Base-by-base conservation (phyloP, 139 green algal genomes). In the Spirogloea muscicola region DNA sequence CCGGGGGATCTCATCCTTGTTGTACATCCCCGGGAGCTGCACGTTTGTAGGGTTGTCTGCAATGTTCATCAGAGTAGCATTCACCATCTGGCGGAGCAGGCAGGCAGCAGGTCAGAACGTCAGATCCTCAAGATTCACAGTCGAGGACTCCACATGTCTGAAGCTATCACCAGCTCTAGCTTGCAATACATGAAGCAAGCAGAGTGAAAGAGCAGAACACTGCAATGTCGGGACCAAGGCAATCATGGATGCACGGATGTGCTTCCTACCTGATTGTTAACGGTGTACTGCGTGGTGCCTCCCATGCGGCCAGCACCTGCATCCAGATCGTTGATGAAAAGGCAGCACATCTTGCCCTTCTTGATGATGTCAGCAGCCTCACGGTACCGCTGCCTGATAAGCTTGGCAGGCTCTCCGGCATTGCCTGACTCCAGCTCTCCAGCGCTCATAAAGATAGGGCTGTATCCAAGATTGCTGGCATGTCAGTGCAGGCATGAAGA, bases 311-410 rank as follows among this genome's bases (percentile, higher is more conserved):
- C 94, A 13, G 88, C 89, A 76, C 93, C 93, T 33, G 94, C 94
- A 66, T 98, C 94, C 58, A 98, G 85, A 75, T 98, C 94, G 88
- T 98, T 98, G 86, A 98, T 98, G 91, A 98, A 97, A 33, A 98
- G 89, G 3, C 88, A 88, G 80, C 86, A 94, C 90, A 98, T 96
- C 87, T 92, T 94, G 75, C 94, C 94, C 91, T 98, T 98, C 90
- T 96, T 97, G 81, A 98, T 94, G 65, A 92, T 86, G 84, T 97
- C 94, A 10, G 93, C 95, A 1, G 92, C 94, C 89, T 95, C 91
- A 58, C 91, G 85, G 91, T 97, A 98, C 43, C 94, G 87, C 87
- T 96, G 90, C 5, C 94, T 86, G 80, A 99, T 91, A 3, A 98
- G 91, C 88, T 97, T 97, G 80, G 93, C 94, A 58, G 94, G 94